A percentile compares a stretch with the other conserved stretches of the same genome.
phyloP scores from a whole-genome alignment of 805 yeast genomes.

The Lachancea mirantina region DNA sequence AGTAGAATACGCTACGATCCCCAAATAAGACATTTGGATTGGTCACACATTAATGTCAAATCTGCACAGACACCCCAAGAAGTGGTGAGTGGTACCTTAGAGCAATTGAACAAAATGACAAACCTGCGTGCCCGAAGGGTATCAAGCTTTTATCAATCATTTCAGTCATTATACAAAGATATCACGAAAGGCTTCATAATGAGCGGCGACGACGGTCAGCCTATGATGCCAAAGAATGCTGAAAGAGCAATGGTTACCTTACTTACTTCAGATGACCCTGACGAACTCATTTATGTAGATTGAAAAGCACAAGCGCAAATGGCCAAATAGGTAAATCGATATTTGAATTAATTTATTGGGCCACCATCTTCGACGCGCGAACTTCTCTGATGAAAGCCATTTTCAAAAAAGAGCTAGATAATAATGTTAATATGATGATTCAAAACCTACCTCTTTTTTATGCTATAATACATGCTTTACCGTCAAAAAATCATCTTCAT shows the following conservation, averaged over 20 bases:
- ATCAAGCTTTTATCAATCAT: slow-evolving; percentile 34
- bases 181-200: slow-evolving; percentile 32
- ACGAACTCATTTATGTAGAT: slow-evolving; percentile 25
- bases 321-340: background rate
- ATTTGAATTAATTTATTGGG: slow-evolving; percentile 6
- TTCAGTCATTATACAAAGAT: slow-evolving; percentile 29
- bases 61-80: slow-evolving; percentile 46
- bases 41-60: slow-evolving; percentile 50
- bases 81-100: slow-evolving; percentile 43
- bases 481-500: slow-evolving; percentile 46
- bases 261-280: slow-evolving; percentile 45
- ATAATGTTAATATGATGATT: slow-evolving; percentile 6
- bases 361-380: too few relatives aligned
- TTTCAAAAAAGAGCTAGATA: slow-evolving; percentile 30
- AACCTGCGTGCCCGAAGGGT: slow-evolving; percentile 43
- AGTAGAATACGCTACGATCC: slow-evolving; percentile 49
- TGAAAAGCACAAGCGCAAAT: slow-evolving; percentile 1
- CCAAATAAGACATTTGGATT: slow-evolving; percentile 44
- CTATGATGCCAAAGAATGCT: slow-evolving; percentile 43
- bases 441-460: background rate
- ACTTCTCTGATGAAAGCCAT: slow-evolving; percentile 31
- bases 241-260: slow-evolving; percentile 42
- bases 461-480: slow-evolving; percentile 39
- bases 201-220: slow-evolving; percentile 37
- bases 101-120: slow-evolving; percentile 54